Conservation (phyloP, 495 filamentous ascomycete genomes). For the Xylaria nigripes region DNA sequence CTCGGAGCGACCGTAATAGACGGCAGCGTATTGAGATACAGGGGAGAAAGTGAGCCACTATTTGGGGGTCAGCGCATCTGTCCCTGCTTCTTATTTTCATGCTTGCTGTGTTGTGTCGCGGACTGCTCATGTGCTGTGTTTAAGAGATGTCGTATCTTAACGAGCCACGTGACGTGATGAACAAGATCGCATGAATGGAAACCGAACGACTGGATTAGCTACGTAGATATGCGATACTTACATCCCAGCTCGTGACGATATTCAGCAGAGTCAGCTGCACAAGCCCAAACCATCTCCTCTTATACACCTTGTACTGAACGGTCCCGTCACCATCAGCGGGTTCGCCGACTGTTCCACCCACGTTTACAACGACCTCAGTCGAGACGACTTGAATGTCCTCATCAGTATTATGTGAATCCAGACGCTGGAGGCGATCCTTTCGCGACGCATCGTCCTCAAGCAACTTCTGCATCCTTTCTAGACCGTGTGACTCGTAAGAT, state of each 20-base stretch:
- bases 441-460: not conserved
- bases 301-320: constrained; percentile 68
- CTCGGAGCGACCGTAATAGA: constrained; percentile 66
- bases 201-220: too few relatives aligned
- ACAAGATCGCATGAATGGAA: not conserved
- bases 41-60: constrained; percentile 93
- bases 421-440: constrained; percentile 16
- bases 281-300: constrained; percentile 82
- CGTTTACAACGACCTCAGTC: constrained; percentile 6
- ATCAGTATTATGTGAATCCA: constrained; percentile 14
- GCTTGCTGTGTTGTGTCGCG: not conserved
- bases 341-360: constrained; percentile 11
- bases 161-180: not conserved
- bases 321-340: constrained; percentile 12
- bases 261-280: constrained; percentile 78
- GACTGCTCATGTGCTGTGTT: not conserved
- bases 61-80: constrained; percentile 4
- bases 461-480: constrained; percentile 10
- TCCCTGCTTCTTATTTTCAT: not conserved
- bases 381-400: not conserved
- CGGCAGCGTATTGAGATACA: constrained; percentile 64
- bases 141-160: not conserved
- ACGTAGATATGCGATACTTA: constrained; percentile 39
- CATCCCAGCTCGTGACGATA: constrained; percentile 90
- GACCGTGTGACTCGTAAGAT: constrained; percentile 17